These are phyloP conservation scores for Omphalea diandra DNA, from an alignment of 441 rosid species.

Conservation along the genomic window DNA sequence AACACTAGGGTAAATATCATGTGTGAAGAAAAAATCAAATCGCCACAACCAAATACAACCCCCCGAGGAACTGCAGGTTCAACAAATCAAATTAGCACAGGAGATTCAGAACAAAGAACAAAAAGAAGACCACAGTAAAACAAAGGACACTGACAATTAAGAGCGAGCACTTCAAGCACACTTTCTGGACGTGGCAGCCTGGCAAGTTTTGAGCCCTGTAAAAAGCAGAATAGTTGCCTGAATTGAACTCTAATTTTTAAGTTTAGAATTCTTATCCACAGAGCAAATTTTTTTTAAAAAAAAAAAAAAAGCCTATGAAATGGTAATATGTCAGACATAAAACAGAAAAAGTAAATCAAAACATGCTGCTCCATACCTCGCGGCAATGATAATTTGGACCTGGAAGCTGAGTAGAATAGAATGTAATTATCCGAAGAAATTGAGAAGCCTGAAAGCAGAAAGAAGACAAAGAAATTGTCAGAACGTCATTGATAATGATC, in stretches of 20 bases:
- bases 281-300: background rate
- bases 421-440: slow-evolving; percentile 77
- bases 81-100: slow-evolving; percentile 28
- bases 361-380: slow-evolving; percentile 51
- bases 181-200: slow-evolving; percentile 82
- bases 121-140: slow-evolving; percentile 5
- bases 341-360: slow-evolving; percentile 1
- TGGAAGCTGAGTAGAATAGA: slow-evolving; percentile 98
- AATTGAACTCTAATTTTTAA: background rate
- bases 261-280: background rate
- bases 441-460: slow-evolving; percentile 70
- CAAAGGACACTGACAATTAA: slow-evolving; percentile 60
- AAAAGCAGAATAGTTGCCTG: slow-evolving; percentile 14
- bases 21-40: slow-evolving; percentile 97
- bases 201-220: slow-evolving; percentile 89
- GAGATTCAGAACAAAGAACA: slow-evolving; percentile 19
- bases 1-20: slow-evolving; percentile 97
- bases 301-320: background rate
- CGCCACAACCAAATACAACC: slow-evolving; percentile 90
- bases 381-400: slow-evolving; percentile 99
- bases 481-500: background rate
- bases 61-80: slow-evolving; percentile 87
- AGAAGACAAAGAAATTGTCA: slow-evolving; percentile 18
- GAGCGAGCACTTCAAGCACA: slow-evolving; percentile 62
- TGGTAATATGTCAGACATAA: background rate